Evolutionary conservation across 2,329 filamentous ascomycete species (phyloP).

Genomic region (Didymella glomerata): DNA sequence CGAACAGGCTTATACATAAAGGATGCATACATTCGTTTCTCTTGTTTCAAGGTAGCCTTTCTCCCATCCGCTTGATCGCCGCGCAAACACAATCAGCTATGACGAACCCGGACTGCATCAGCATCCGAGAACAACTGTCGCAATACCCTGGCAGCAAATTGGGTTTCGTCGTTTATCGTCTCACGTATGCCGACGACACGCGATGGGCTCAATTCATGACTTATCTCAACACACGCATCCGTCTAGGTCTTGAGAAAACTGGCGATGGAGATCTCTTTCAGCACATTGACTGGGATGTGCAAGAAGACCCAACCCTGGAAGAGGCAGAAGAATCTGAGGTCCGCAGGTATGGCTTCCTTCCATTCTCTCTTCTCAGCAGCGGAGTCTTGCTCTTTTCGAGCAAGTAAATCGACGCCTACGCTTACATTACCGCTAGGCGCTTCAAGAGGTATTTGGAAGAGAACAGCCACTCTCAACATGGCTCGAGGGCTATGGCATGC

Average conservation of each 20-base stretch:
- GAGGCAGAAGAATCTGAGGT: slow-evolving; percentile 1
- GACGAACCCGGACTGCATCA: neutral
- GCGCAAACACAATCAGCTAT: neutral
- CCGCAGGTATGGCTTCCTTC: neutral
- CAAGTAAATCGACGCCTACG: neutral
- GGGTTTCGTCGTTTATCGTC: slow-evolving; percentile 21
- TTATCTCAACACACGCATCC: slow-evolving; percentile 17
- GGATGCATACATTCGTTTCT: too few relatives aligned
- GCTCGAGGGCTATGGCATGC: neutral
- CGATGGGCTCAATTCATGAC: slow-evolving; percentile 22
- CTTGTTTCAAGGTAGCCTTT: too few relatives aligned
- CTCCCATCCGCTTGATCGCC: too few relatives aligned
- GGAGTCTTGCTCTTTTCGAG: too few relatives aligned
- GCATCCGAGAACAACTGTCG: slow-evolving; percentile 2
- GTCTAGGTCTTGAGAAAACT: slow-evolving; percentile 10
- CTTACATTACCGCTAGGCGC: neutral
- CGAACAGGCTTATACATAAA: too few relatives aligned
- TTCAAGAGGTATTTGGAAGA: neutral
- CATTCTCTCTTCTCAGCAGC: too few relatives aligned
- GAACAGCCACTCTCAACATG: neutral
- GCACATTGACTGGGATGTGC: slow-evolving; percentile 20
- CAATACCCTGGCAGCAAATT: slow-evolving; percentile 13
- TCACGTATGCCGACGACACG: slow-evolving; percentile 18
- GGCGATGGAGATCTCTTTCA: slow-evolving; percentile 14
- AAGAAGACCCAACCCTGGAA: slow-evolving; percentile 15